Conservation (phyloP, 768 basidiomycete genomes). For the Rhizopogon roseolus region DNA sequence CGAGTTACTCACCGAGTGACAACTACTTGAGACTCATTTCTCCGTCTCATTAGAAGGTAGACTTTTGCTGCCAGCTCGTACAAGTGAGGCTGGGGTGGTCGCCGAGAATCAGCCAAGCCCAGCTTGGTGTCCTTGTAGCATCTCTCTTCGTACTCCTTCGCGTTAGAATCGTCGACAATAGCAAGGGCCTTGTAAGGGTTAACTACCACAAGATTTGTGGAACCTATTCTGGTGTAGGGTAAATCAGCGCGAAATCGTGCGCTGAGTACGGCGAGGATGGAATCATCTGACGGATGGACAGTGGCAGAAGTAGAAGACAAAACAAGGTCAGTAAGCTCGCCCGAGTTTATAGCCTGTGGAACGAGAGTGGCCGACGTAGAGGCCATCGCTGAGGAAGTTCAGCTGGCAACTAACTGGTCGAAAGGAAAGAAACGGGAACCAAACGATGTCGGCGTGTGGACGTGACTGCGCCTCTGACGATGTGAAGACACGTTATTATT, state of each 20-base stretch:
- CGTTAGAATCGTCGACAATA: constrained; percentile 51
- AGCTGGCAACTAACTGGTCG: constrained; percentile 11
- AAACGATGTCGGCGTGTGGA: constrained; percentile 5
- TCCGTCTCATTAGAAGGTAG: constrained; percentile 55
- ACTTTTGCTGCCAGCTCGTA: constrained; percentile 60
- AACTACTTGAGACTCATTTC: constrained; percentile 48
- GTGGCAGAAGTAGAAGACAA: constrained; percentile 32
- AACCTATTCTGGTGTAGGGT: constrained; percentile 47
- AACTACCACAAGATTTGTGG: constrained; percentile 48
- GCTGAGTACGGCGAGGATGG: constrained; percentile 48
- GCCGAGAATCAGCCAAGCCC: constrained; percentile 28
- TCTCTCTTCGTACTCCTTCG: constrained; percentile 52
- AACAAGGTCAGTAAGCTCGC: constrained; percentile 46
- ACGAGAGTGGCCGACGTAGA: constrained; percentile 26
- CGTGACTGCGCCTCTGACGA: constrained; percentile 3
- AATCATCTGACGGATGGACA: constrained; percentile 52
- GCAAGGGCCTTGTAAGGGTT: constrained; percentile 59
- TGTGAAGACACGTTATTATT: constrained; percentile 13
- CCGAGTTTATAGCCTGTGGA: constrained; percentile 36
- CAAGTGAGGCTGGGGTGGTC: constrained; percentile 50
- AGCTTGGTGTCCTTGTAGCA: constrained; percentile 50
- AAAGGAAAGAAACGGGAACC: constrained; percentile 6
- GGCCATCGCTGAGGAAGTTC: constrained; percentile 32
- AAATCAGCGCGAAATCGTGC: constrained; percentile 56
- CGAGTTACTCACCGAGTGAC: constrained; percentile 46